Base-by-base conservation (phyloP, 176 grass and related monocot species). In the Musa beccarii region DNA sequence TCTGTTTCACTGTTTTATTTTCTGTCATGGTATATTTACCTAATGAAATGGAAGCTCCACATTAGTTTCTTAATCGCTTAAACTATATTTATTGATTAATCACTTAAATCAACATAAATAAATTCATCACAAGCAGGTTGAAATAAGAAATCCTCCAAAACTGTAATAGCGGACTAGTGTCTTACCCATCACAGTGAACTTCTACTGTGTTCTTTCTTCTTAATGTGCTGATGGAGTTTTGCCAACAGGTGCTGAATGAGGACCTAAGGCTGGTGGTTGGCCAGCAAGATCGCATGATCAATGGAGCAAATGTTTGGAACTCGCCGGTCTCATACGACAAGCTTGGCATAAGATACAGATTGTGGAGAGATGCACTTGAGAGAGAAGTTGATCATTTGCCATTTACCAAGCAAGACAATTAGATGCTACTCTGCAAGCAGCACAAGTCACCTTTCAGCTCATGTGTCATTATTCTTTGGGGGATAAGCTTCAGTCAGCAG, bases 211-310 rank as follows among this genome's bases (percentile, higher is more conserved):
- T 9, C 8, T 68, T 24, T 34, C 25, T 68, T 29, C 13, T 15
- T 29, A 43, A 65, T 76, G 61, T 49, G 7, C 57, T 61, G 16
- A 61, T 7, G 4, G 2, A 15, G 23, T 75, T 63, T 79, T 72
- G 29, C 66, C 1, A 69, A n/a, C 86, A 94, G 95, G 95, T 99
- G 17, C 69, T 99, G 80, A 99, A 99, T 74, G 96, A 99, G 85
- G 96, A 99, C 66, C 84, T 99, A 16, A 78, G 96, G 66, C 79
- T 99, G 16, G 96, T 99, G 51, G 70, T 94, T 1, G 95, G 95
- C 53, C 95, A 94, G 61, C 95, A 99, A 83, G 95, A 99, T 17
- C 90, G 95, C 54, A 99, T 99, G 95, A 85, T 86, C 74, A 91
- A 83, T 51, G 95, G 95, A 0, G 95, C 84, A 52, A 94, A 99